A percentile compares a stretch with the other conserved stretches of the same genome.
Conservation (phyloP, 208 protist species). For the Angomonas deanei region DNA sequence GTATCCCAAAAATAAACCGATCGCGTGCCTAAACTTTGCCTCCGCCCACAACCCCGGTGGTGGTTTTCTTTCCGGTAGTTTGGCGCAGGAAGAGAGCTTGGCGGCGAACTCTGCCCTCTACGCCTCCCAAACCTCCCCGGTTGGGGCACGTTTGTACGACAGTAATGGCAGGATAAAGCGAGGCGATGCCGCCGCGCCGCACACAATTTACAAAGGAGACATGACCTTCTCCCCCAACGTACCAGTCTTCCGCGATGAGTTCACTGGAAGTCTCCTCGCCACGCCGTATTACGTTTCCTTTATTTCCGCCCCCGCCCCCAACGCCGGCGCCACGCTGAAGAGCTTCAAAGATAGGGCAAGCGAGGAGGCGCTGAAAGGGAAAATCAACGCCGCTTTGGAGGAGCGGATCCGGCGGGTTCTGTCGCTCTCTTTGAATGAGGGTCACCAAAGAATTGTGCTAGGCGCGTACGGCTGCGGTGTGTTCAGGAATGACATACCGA, state of each 20-base stretch:
- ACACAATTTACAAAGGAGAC: slow-evolving; percentile 14
- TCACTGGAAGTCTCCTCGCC: slow-evolving; percentile 2
- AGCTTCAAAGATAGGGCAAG: slow-evolving; percentile 2
- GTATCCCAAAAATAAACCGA: not conserved
- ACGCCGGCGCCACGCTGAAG: slow-evolving; percentile 12
- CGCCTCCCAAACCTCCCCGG: slow-evolving; percentile 10
- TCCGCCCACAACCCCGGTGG: slow-evolving; percentile 17
- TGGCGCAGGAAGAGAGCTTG: slow-evolving; percentile 19
- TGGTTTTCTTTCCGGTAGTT: slow-evolving; percentile 12
- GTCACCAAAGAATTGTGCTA: slow-evolving; percentile 1
- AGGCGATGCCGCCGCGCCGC: not conserved
- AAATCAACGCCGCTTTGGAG: slow-evolving; percentile 2
- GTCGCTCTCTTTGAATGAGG: not conserved
- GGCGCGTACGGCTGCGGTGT: slow-evolving; percentile 21
- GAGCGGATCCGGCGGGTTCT: slow-evolving; percentile 8
- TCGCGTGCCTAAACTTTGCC: slow-evolving; percentile 16
- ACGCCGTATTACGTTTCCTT: slow-evolving; percentile 11
- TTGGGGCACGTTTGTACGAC: slow-evolving; percentile 3
- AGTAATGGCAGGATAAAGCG: slow-evolving; percentile 3
- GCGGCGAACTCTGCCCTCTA: slow-evolving; percentile 14
- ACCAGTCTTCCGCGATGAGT: slow-evolving; percentile 17
- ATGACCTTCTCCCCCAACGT: slow-evolving; percentile 11
- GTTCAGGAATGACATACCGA: slow-evolving; percentile 6
- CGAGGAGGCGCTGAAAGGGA: not conserved
- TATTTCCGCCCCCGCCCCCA: slow-evolving; percentile 15